A percentile compares a stretch with the other conserved stretches of the same genome.
Conservation (phyloP, 371 early-diverging fungal genomes). For the Apophysomyces sp. region DNA sequence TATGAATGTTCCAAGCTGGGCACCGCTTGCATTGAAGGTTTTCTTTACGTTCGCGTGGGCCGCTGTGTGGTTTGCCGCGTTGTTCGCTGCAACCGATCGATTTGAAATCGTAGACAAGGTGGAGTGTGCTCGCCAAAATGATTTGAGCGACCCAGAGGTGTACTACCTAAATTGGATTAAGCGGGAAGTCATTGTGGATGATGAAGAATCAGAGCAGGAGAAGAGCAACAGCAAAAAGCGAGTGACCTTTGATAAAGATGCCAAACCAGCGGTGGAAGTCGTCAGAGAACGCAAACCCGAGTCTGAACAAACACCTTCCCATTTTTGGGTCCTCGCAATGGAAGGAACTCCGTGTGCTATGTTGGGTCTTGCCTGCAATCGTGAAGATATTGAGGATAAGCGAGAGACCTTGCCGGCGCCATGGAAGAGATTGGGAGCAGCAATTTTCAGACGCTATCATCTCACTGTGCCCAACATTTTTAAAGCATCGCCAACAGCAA, state of each 20-base stretch:
- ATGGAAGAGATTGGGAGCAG: constrained; percentile 23
- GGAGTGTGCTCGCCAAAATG: constrained; percentile 35
- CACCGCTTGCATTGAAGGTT: constrained; percentile 13
- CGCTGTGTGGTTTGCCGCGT: constrained; percentile 23
- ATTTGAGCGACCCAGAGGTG: constrained; percentile 38
- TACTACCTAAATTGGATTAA: constrained; percentile 35
- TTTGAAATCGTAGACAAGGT: constrained; percentile 30
- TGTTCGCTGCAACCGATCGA: constrained; percentile 36
- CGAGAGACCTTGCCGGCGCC: constrained; percentile 10
- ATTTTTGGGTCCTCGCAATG: constrained; percentile 48
- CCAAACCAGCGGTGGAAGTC: constrained; percentile 18
- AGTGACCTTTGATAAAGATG: constrained; percentile 30
- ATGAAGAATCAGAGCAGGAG: constrained; percentile 10
- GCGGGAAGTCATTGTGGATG: constrained; percentile 13
- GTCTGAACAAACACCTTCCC: constrained; percentile 30
- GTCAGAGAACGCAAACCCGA: constrained; percentile 31
- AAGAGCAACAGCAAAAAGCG: constrained; percentile 19
- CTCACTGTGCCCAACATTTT: constrained; percentile 16
- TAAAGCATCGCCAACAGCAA: background rate
- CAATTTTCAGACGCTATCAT: constrained; percentile 2
- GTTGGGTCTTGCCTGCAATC: constrained; percentile 27
- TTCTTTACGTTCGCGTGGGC: constrained; percentile 34
- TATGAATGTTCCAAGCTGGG: constrained; percentile 21
- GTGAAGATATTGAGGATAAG: constrained; percentile 23
- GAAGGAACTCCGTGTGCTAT: constrained; percentile 39